Conservation (phyloP, 371 early-diverging fungal species). For the Mortierella sp. region DNA sequence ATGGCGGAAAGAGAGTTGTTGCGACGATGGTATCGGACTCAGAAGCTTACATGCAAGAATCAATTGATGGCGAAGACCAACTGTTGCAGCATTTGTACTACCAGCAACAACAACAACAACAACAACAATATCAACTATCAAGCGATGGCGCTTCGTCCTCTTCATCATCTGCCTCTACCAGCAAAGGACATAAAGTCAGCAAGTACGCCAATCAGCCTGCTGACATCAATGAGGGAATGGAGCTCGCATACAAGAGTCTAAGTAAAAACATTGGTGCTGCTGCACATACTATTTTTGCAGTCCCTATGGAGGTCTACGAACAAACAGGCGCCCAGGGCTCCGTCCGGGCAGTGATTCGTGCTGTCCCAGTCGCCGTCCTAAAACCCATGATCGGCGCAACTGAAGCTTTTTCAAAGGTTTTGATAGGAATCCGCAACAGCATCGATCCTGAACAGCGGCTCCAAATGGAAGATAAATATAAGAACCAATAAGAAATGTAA, state of each 20-base stretch:
- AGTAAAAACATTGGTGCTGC: constrained; percentile 84
- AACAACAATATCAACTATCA: constrained; percentile 8
- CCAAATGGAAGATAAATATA: constrained; percentile 81
- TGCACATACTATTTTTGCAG: constrained; percentile 89
- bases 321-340: constrained; percentile 70
- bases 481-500: constrained; percentile 23
- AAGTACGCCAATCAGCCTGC: constrained; percentile 88
- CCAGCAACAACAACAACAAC: constrained; percentile 46
- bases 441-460: constrained; percentile 86
- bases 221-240: constrained; percentile 89
- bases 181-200: constrained; percentile 60
- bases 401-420: constrained; percentile 92
- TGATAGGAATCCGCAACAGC: constrained; percentile 90
- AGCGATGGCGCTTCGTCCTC: constrained; percentile 25
- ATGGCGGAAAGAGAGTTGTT: constrained; percentile 26
- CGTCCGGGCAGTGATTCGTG: constrained; percentile 84
- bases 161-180: constrained; percentile 5
- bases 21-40: constrained; percentile 53
- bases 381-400: constrained; percentile 97
- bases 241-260: constrained; percentile 83
- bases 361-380: constrained; percentile 95
- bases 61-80: constrained; percentile 47
- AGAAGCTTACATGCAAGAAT: constrained; percentile 54
- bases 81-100: constrained; percentile 29
- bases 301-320: constrained; percentile 88